Percentiles rank a stretch among this genome's conserved stretches.
These are phyloP conservation scores for Pleurotus ostreatus DNA, from an alignment of 768 basidiomycete genomes.

Conservation along the genomic window DNA sequence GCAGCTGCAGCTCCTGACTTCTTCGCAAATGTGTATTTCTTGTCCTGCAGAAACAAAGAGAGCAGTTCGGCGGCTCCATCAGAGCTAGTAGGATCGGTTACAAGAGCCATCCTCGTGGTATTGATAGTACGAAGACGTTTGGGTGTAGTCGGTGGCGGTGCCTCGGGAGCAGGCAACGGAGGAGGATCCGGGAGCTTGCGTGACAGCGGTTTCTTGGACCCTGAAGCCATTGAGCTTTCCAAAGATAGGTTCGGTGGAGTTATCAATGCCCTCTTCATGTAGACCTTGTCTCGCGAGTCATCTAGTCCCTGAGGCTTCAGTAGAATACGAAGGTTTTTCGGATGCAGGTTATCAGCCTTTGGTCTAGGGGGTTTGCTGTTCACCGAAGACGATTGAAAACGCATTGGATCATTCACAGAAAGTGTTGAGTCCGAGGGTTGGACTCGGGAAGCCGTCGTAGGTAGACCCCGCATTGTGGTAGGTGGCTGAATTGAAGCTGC, in stretches of 20 bases:
- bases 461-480: not conserved
- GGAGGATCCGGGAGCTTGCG: conserved; percentile 25
- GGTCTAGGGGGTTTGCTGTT: not conserved
- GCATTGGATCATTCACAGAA: not conserved
- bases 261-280: conserved; percentile 9
- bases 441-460: not conserved
- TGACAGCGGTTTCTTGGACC: conserved; percentile 10
- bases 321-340: not conserved
- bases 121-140: conserved; percentile 46
- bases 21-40: conserved; percentile 28
- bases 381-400: not conserved
- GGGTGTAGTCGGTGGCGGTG: conserved; percentile 19
- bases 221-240: conserved; percentile 4
- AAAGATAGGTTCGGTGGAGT: conserved; percentile 9
- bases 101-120: conserved; percentile 47
- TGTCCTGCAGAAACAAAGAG: conserved; percentile 48
- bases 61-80: conserved; percentile 46
- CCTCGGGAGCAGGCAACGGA: conserved; percentile 15
- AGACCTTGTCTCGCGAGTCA: conserved; percentile 9
- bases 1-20: conserved; percentile 13
- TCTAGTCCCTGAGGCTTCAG: not conserved
- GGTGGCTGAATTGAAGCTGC: not conserved
- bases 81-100: conserved; percentile 50
- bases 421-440: not conserved
- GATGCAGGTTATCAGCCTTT: not conserved